Evolutionary conservation across 2,329 filamentous ascomycete genomes (phyloP).

Genomic region (Xylariaceae sp.): DNA sequence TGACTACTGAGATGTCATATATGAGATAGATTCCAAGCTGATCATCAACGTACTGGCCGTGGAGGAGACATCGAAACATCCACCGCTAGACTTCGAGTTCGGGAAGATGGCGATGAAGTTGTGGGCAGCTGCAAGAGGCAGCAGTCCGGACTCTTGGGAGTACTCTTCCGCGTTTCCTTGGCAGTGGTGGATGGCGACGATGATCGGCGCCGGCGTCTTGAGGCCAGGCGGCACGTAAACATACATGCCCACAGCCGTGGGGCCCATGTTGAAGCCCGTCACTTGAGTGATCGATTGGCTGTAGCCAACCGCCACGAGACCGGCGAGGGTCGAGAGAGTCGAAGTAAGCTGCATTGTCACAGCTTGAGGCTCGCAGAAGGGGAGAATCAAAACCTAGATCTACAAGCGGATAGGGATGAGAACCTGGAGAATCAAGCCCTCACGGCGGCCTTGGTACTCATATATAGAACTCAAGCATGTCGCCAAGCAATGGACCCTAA

Average conservation of each 20-base stretch:
- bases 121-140: constrained; percentile 47
- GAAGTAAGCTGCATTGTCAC: constrained; percentile 15
- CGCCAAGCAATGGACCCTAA: too few species aligned
- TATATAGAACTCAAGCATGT: too few species aligned
- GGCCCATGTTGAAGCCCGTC: constrained; percentile 30
- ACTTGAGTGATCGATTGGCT: constrained; percentile 28
- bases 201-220: constrained; percentile 36
- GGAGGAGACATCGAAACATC: constrained; percentile 59
- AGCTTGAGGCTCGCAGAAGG: constrained; percentile 1
- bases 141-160: constrained; percentile 49
- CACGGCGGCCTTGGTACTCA: too few species aligned
- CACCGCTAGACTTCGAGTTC: constrained; percentile 37
- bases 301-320: constrained; percentile 25
- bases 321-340: constrained; percentile 21
- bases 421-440: too few species aligned
- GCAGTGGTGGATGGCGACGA: constrained; percentile 57
- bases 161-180: constrained; percentile 49
- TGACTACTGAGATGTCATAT: background rate
- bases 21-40: background rate
- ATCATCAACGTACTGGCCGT: constrained; percentile 31
- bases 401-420: too few species aligned
- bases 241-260: constrained; percentile 34
- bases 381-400: too few species aligned
- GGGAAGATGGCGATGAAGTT: constrained; percentile 54
- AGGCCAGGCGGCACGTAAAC: constrained; percentile 31